Conservation (phyloP, 2,329 filamentous ascomycete species). For the Claviceps sp. region DNA sequence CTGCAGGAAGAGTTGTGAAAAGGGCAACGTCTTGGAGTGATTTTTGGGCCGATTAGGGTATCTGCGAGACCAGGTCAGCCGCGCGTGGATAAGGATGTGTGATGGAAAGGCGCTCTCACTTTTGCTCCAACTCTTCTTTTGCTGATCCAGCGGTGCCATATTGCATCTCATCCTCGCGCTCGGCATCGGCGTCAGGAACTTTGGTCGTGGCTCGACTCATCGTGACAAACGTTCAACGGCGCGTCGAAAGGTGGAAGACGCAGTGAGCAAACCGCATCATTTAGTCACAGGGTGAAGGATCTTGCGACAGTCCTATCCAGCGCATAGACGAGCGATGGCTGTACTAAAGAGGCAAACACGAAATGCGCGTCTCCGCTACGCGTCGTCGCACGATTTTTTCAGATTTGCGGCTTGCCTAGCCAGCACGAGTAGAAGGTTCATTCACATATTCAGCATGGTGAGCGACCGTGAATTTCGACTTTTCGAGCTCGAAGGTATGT, state of each 20-base stretch:
- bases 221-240: background rate
- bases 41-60: slow-evolving; percentile 78
- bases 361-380: no score
- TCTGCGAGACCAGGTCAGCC: slow-evolving; percentile 25
- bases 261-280: background rate
- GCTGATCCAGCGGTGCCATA: slow-evolving; percentile 28
- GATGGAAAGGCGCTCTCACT: slow-evolving; percentile 16
- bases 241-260: background rate
- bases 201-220: slow-evolving; percentile 9
- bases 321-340: no score
- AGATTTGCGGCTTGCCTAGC: no score
- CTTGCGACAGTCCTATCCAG: no score
- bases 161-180: slow-evolving; percentile 38
- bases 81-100: background rate
- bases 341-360: no score
- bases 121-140: slow-evolving; percentile 30
- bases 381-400: no score
- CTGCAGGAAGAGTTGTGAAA: slow-evolving; percentile 61
- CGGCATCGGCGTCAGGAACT: slow-evolving; percentile 26
- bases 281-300: background rate
- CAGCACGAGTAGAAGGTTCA: no score
- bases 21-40: slow-evolving; percentile 63
- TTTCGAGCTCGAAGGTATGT: no score
- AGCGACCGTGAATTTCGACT: no score
- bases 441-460: no score